phyloP scores from a whole-genome alignment of 2,329 filamentous ascomycete genomes.

The Cercospora zeae-maydis region DNA sequence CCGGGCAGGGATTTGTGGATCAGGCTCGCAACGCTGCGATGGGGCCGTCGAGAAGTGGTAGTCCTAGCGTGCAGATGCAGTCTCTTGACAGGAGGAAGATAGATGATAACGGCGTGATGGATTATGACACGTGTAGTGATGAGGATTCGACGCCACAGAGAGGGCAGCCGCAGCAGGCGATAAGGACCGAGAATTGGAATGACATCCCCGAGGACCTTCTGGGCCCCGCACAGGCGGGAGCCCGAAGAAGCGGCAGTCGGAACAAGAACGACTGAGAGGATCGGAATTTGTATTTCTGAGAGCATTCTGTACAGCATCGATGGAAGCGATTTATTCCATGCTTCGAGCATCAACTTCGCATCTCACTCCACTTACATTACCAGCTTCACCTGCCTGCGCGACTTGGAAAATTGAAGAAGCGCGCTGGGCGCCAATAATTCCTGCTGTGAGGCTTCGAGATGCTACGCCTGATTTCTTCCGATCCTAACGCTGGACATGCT shows the following conservation, averaged over 20 bases:
- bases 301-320: conserved; percentile 73
- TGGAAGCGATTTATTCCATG: conserved; percentile 30
- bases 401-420: background rate
- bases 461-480: too few relatives aligned
- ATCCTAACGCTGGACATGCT: too few relatives aligned
- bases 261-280: conserved; percentile 31
- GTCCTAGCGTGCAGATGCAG: conserved; percentile 40
- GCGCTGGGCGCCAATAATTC: background rate
- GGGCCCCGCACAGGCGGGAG: conserved; percentile 26
- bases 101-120: conserved; percentile 33
- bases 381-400: background rate
- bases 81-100: conserved; percentile 37
- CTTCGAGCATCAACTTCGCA: background rate
- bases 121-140: conserved; percentile 28
- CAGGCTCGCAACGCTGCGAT: conserved; percentile 14
- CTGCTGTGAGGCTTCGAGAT: too few relatives aligned
- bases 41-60: conserved; percentile 8
- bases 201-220: conserved; percentile 48
- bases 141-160: conserved; percentile 22
- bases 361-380: background rate
- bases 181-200: conserved; percentile 45
- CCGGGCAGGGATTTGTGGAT: conserved; percentile 39
- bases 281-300: conserved; percentile 15
- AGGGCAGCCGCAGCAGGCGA: conserved; percentile 9
- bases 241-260: conserved; percentile 32